These are phyloP conservation scores for Mrakia blollopis DNA, from an alignment of 768 basidiomycete genomes.

Conservation along the genomic window DNA sequence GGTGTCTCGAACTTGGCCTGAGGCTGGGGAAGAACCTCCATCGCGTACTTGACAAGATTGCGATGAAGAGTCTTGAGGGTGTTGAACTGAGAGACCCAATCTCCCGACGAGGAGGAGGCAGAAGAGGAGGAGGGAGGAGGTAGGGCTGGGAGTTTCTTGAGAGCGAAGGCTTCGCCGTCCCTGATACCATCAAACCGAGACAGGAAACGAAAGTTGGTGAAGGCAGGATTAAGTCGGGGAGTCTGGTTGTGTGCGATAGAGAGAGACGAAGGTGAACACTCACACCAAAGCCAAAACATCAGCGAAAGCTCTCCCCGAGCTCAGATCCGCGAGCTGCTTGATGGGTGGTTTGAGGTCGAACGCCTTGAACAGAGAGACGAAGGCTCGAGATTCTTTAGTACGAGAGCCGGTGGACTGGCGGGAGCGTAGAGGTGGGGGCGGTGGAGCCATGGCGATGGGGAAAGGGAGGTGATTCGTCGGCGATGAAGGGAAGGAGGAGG, in stretches of 20 bases:
- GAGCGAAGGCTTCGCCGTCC: slow-evolving; percentile 72
- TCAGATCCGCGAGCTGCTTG: slow-evolving; percentile 58
- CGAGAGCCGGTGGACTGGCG: background rate
- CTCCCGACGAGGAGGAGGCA: slow-evolving; percentile 63
- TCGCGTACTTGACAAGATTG: slow-evolving; percentile 81
- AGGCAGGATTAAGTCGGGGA: too few relatives aligned
- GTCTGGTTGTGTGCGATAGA: slow-evolving; percentile 11
- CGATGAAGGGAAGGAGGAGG: background rate
- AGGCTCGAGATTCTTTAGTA: slow-evolving; percentile 16
- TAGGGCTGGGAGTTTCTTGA: slow-evolving; percentile 5
- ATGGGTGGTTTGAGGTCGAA: slow-evolving; percentile 10
- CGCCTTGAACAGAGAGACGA: slow-evolving; percentile 1
- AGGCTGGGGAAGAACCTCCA: slow-evolving; percentile 41
- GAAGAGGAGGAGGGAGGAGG: slow-evolving; percentile 40
- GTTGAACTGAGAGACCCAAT: slow-evolving; percentile 83
- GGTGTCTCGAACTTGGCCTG: slow-evolving; percentile 65
- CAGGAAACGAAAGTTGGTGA: too few relatives aligned
- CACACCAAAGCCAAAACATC: slow-evolving; percentile 72
- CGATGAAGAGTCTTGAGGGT: slow-evolving; percentile 78
- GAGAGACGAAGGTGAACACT: slow-evolving; percentile 41
- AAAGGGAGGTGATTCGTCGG: background rate
- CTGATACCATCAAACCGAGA: too few relatives aligned
- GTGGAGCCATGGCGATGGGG: background rate
- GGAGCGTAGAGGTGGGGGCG: background rate
- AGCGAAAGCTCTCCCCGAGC: slow-evolving; percentile 71